Percentiles rank a stretch among this genome's conserved stretches.
Conservation (phyloP, 1,139 yeast genomes). For the Candida mesenterica region DNA sequence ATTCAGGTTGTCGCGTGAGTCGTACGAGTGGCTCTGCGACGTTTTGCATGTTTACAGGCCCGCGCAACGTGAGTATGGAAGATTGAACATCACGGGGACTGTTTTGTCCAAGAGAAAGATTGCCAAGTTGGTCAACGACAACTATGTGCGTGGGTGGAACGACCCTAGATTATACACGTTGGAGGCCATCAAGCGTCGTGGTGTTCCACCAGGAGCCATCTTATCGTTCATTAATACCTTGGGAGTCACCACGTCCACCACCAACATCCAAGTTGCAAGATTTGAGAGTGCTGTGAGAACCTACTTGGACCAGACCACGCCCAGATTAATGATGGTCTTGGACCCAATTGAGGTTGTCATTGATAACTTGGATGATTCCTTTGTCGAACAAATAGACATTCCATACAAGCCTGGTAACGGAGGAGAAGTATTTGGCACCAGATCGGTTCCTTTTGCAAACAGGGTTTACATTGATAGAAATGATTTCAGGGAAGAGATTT, state of each 20-base stretch:
- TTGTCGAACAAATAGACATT: constrained; percentile 64
- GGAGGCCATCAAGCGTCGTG: constrained; percentile 94
- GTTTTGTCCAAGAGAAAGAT: constrained; percentile 94
- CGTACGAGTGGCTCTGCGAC: constrained; percentile 98
- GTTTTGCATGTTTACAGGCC: constrained; percentile 94
- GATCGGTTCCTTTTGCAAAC: constrained; percentile 76
- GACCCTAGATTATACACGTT: constrained; percentile 95
- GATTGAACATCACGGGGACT: constrained; percentile 92
- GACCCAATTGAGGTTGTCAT: constrained; percentile 83
- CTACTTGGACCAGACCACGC: constrained; percentile 86
- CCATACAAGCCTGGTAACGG: constrained; percentile 89
- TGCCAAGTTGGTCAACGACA: constrained; percentile 82
- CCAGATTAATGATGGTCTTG: constrained; percentile 90
- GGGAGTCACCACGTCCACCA: constrained; percentile 93
- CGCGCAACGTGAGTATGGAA: constrained; percentile 97
- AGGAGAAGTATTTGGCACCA: constrained; percentile 50
- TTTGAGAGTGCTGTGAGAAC: constrained; percentile 88
- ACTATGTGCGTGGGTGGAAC: constrained; percentile 92
- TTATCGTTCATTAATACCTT: constrained; percentile 88
- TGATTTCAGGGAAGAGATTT: constrained; percentile 68
- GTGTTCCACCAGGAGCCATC: constrained; percentile 99
- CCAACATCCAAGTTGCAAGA: constrained; percentile 85
- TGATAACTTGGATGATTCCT: constrained; percentile 79
- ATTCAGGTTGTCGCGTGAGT: constrained; percentile 86
- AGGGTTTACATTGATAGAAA: constrained; percentile 77